Percentiles rank a stretch among this genome's conserved stretches.
phyloP scores from a whole-genome alignment of 208 protist genomes.

The Crithidia expoeki region DNA sequence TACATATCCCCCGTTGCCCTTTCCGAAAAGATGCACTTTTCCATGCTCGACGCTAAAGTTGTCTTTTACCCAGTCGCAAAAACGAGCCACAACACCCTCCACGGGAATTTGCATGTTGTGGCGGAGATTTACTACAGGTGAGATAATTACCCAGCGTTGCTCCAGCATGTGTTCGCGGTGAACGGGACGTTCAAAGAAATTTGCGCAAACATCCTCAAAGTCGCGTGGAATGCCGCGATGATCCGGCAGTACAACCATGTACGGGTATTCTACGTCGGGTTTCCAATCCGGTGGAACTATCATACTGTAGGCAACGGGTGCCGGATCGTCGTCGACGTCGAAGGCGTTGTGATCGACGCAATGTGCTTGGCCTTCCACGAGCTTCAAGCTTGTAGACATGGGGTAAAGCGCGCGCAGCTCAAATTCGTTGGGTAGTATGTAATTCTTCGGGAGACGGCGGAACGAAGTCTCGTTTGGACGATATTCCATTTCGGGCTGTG shows the following conservation, averaged over 20 bases:
- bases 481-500: slow-evolving; percentile 74
- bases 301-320: slow-evolving; percentile 80
- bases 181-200: slow-evolving; percentile 82
- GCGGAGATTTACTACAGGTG: slow-evolving; percentile 77
- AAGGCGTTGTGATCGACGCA: slow-evolving; percentile 83
- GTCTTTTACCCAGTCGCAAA: slow-evolving; percentile 87
- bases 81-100: slow-evolving; percentile 80
- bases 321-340: slow-evolving; percentile 65
- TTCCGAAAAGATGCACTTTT: slow-evolving; percentile 85
- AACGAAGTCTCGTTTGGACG: slow-evolving; percentile 83
- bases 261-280: slow-evolving; percentile 65
- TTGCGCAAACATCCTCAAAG: slow-evolving; percentile 89
- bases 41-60: slow-evolving; percentile 78
- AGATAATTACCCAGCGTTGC: slow-evolving; percentile 82
- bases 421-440: slow-evolving; percentile 78
- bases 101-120: slow-evolving; percentile 80
- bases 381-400: slow-evolving; percentile 63
- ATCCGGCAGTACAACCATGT: slow-evolving; percentile 83
- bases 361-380: slow-evolving; percentile 76
- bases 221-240: slow-evolving; percentile 74
- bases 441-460: slow-evolving; percentile 73
- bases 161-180: slow-evolving; percentile 72
- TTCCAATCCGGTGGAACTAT: slow-evolving; percentile 70
- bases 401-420: slow-evolving; percentile 84
- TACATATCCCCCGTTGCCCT: slow-evolving; percentile 82